A percentile compares a stretch with the other conserved stretches of the same genome.
Conservation (phyloP, 192 early-diverging fungal species). For the Irineochytrium annulatum region DNA sequence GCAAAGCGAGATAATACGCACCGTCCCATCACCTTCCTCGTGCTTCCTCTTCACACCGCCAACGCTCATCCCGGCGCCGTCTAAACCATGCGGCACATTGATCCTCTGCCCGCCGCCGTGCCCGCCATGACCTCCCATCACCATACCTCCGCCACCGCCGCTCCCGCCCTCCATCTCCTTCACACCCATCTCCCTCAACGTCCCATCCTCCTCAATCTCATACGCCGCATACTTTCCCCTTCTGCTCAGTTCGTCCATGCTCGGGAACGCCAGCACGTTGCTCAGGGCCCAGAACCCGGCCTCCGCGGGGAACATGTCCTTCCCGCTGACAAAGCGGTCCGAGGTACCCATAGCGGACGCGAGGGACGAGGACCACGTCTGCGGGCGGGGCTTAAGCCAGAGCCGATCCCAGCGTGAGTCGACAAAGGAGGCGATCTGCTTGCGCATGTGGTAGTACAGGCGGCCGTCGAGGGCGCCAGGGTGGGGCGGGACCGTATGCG, state of each 20-base stretch:
- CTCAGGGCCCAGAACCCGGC: conserved; percentile 21
- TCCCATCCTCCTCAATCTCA: conserved; percentile 29
- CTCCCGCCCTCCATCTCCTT: too few relatives aligned
- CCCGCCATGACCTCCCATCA: too few relatives aligned
- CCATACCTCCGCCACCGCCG: too few relatives aligned
- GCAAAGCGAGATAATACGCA: too few relatives aligned
- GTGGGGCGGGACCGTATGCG: conserved; percentile 37
- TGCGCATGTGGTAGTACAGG: conserved; percentile 38
- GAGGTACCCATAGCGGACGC: conserved; percentile 19
- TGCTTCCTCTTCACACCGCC: too few relatives aligned
- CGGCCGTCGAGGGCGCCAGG: conserved; percentile 19
- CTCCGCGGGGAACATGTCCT: conserved; percentile 24
- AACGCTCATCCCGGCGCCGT: too few relatives aligned
- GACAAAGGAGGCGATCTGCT: conserved; percentile 63
- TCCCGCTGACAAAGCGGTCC: conserved; percentile 26
- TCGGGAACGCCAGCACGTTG: conserved; percentile 4
- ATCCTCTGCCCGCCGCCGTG: too few relatives aligned
- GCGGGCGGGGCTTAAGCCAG: conserved; percentile 58
- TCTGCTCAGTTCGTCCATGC: conserved; percentile 5
- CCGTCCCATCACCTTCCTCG: too few relatives aligned
- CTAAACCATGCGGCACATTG: too few relatives aligned
- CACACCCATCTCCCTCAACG: conserved; percentile 19
- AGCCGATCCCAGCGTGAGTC: conserved; percentile 64
- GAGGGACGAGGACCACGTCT: conserved; percentile 59
- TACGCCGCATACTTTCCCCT: conserved; percentile 9